phyloP scores from a whole-genome alignment of 495 filamentous ascomycete species.

The Amphirosellinia nigrospora region DNA sequence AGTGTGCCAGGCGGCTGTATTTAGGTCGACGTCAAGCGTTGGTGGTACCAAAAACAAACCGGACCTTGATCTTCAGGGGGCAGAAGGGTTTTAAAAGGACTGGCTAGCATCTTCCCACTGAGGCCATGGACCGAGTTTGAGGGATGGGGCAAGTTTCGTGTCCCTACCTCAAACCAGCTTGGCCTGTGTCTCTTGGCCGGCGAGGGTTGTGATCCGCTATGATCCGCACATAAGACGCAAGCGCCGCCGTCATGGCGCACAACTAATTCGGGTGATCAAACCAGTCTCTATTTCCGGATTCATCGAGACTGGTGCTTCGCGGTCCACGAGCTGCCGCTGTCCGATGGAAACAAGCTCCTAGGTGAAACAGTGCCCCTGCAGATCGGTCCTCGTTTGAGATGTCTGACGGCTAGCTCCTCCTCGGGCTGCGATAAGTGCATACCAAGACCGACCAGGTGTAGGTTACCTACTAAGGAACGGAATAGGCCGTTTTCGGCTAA shows the following conservation, averaged over 20 bases:
- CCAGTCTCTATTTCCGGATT: conserved; percentile 12
- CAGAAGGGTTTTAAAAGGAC: neutral
- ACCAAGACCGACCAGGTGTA: neutral
- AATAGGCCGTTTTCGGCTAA: no score
- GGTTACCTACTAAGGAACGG: no score
- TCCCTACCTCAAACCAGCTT: conserved; percentile 42
- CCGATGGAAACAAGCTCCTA: conserved; percentile 4
- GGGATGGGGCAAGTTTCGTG: conserved; percentile 37
- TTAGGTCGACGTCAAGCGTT: neutral
- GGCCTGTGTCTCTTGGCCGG: neutral
- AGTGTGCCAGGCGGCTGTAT: conserved; percentile 4
- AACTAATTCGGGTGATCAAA: conserved; percentile 10
- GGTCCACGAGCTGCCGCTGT: conserved; percentile 7
- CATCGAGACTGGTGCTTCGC: neutral
- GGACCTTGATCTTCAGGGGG: conserved; percentile 1
- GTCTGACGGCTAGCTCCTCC: conserved; percentile 5
- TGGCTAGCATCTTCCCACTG: conserved; percentile 25
- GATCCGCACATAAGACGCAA: conserved; percentile 2
- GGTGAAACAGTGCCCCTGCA: conserved; percentile 27
- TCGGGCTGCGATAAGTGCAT: conserved; percentile 17
- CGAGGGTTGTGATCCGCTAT: conserved; percentile 17
- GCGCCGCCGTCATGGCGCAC: conserved; percentile 1
- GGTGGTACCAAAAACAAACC: conserved; percentile 5
- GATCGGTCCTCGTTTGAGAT: conserved; percentile 22
- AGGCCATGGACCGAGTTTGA: conserved; percentile 36